Conservation (phyloP, 306 rosid species). For the Quercus berberidifolia region DNA sequence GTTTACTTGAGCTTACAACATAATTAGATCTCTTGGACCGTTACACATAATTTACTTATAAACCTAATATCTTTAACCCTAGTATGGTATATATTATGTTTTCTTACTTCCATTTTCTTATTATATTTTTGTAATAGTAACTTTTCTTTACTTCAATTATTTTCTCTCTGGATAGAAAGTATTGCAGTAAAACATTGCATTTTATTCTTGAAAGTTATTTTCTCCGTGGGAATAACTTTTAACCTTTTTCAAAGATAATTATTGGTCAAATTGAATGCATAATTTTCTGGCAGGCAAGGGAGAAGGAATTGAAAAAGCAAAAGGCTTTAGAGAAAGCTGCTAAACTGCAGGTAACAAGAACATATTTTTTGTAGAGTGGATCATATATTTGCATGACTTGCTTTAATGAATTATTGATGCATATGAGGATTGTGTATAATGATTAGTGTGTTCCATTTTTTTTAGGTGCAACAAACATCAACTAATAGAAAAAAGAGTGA, state of each 20-base stretch:
- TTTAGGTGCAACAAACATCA: conserved; percentile 60
- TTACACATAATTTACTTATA: too few relatives aligned
- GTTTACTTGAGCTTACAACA: too few relatives aligned
- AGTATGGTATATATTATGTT: too few relatives aligned
- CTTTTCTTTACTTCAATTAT: too few relatives aligned
- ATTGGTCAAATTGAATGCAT: too few relatives aligned
- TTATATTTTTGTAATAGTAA: not conserved
- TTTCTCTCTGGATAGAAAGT: too few relatives aligned
- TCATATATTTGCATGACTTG: not conserved
- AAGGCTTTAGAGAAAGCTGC: conserved; percentile 77
- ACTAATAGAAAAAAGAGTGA: conserved; percentile 64
- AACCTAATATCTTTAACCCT: too few relatives aligned
- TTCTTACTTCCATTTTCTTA: too few relatives aligned
- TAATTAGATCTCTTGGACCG: too few relatives aligned
- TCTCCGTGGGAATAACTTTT: not conserved
- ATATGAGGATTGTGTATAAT: not conserved
- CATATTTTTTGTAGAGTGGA: not conserved
- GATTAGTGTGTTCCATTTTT: not conserved
- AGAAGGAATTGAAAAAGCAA: conserved; percentile 78
- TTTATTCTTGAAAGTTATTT: not conserved
- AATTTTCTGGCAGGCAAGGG: too few relatives aligned
- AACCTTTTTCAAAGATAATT: not conserved
- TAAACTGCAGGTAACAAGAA: conserved; percentile 54
- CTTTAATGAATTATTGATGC: too few relatives aligned
- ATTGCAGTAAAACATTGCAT: not conserved